A percentile compares a stretch with the other conserved stretches of the same genome.
Conservation (phyloP, 1,139 yeast genomes). For the Geotrichum klebahnii region DNA sequence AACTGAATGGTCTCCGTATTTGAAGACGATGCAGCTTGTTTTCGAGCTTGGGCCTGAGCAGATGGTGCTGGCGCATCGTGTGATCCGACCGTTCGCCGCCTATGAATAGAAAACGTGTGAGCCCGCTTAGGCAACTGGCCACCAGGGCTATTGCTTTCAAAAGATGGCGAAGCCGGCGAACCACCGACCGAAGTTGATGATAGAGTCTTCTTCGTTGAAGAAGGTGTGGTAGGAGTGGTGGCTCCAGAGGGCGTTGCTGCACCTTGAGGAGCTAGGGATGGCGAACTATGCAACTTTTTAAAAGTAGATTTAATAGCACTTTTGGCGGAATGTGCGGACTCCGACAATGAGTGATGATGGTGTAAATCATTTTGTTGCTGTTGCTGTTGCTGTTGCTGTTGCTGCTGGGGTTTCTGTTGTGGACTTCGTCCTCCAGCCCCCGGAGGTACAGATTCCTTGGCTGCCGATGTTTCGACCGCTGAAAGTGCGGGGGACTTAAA, state of each 20-base stretch:
- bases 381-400: conserved; percentile 2
- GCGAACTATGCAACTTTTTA: conserved; percentile 14
- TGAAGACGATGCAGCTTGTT: conserved; percentile 8
- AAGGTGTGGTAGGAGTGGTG: not conserved
- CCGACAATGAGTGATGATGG: conserved; percentile 13
- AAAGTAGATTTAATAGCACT: conserved; percentile 14
- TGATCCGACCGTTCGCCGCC: conserved; percentile 16
- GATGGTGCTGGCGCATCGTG: conserved; percentile 14
- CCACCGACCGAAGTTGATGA: not conserved
- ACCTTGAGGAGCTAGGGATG: conserved; percentile 1
- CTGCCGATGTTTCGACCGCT: no score
- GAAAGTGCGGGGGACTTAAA: no score
- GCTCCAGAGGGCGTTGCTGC: not conserved
- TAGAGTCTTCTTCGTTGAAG: not conserved
- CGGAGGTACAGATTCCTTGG: no score
- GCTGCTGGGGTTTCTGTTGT: conserved; percentile 3
- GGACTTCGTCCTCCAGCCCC: no score
- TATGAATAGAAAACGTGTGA: conserved; percentile 16
- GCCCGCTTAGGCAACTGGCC: conserved; percentile 8
- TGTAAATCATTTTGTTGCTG: conserved; percentile 1
- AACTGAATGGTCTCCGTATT: conserved; percentile 15
- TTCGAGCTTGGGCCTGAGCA: conserved; percentile 17
- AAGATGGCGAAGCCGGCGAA: no score
- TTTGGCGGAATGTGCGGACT: conserved; percentile 15
- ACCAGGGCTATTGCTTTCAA: not conserved